Evolutionary conservation across 1,139 yeast species (phyloP), one percentile per base, ranked within the genome.

Genomic region (Hanseniaspora uvarum): DNA sequence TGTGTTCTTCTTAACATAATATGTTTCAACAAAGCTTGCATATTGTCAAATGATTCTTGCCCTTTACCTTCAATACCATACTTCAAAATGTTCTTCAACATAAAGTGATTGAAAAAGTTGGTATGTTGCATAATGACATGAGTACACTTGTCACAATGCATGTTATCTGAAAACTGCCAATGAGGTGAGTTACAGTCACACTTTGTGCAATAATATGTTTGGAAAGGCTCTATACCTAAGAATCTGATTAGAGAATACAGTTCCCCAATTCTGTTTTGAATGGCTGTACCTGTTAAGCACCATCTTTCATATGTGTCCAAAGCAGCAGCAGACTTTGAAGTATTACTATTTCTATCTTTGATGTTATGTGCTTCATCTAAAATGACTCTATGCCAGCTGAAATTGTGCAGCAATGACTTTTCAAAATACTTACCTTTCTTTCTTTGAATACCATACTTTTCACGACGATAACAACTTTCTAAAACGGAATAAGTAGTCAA

Each of bases 361-460:
- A 92, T 89, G 65, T 89, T 89, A 67, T 92, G 99, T 0, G 98
- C 98, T 66, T 92, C 99, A 69, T 92, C 99, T 52, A 92, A 71
- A 12, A 92, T 79, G n/a, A 89, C 94, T 55, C 99, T 72, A 63
- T 87, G 84, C 65, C 88, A 92, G 38, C 78, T 74, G 48, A 86
- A 72, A n/a, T 75, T 70, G 65, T 92, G 98, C 39, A 92, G 65
- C 0, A 83, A 77, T 24, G 94, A 83, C 58, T 76, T 75, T 60
- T 88, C 95, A 63, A 85, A 85, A 7, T 86, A 83, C 26, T 80
- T 62, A 0, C 86, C 83, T 26, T 68, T 70, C 59, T 85, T 84
- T 47, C 96, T 72, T 57, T 78, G 79, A 66, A 88, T 86, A 3
- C 99, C 98, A 63, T 81, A 80, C 46, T 73, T 76, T 65, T 92